A percentile compares a stretch with the other conserved stretches of the same genome.
Evolutionary conservation across 129 eudicot species (phyloP).

Genomic region (Lonicera japonica): DNA sequence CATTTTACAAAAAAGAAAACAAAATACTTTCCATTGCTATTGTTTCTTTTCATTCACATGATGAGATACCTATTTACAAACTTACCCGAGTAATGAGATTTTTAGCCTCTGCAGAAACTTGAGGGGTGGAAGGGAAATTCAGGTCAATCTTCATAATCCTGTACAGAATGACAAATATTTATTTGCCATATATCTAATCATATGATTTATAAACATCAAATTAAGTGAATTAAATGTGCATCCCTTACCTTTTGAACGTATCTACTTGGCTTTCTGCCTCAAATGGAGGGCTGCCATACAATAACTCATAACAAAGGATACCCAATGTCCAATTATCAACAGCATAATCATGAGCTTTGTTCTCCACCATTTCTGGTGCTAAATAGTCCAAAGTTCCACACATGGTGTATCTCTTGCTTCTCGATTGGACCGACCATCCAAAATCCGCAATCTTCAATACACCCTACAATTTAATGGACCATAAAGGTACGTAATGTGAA

Average conservation of each 20-base stretch:
- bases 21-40: neutral
- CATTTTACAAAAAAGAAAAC: neutral
- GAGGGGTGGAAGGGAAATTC: conserved; percentile 61
- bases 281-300: conserved; percentile 86
- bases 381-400: conserved; percentile 92
- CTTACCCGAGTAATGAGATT: conserved; percentile 66
- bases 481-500: too few relatives aligned
- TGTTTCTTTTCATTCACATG: neutral
- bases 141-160: conserved; percentile 92
- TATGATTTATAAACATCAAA: neutral
- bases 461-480: conserved; percentile 55
- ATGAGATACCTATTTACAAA: conserved; percentile 1
- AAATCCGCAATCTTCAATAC: conserved; percentile 92
- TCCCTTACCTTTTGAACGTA: conserved; percentile 62
- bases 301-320: conserved; percentile 76
- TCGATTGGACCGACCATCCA: conserved; percentile 96
- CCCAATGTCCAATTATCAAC: conserved; percentile 98
- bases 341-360: conserved; percentile 87
- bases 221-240: neutral
- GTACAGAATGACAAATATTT: conserved; percentile 3
- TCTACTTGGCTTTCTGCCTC: conserved; percentile 85
- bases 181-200: neutral
- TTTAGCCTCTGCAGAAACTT: conserved; percentile 69
- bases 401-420: conserved; percentile 82
- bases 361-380: conserved; percentile 99